These are phyloP conservation scores for Xylariaceae sp. DNA, from an alignment of 2,329 filamentous ascomycete genomes.

Conservation along the genomic window DNA sequence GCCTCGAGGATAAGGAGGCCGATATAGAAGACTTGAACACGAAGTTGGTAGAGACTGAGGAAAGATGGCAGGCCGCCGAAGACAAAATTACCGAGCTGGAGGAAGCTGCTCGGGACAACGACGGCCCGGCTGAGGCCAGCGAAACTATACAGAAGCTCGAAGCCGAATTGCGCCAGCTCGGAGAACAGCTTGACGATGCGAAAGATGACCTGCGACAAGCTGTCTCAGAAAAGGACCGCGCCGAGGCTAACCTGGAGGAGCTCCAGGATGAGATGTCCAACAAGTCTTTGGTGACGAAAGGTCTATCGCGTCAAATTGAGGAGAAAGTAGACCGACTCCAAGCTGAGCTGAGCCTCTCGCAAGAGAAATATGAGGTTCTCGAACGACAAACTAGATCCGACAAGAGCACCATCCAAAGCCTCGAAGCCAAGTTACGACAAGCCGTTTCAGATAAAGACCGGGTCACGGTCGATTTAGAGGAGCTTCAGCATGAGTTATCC, in stretches of 20 bases:
- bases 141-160: slow-evolving; percentile 36
- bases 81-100: slow-evolving; percentile 37
- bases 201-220: slow-evolving; percentile 52
- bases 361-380: slow-evolving; percentile 44
- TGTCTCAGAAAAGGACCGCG: slow-evolving; percentile 48
- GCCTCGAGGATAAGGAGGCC: slow-evolving; percentile 52
- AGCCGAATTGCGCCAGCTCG: slow-evolving; percentile 33
- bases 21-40: slow-evolving; percentile 57
- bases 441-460: slow-evolving; percentile 30
- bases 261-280: slow-evolving; percentile 73
- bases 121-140: not conserved
- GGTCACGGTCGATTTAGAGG: slow-evolving; percentile 54
- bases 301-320: slow-evolving; percentile 67
- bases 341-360: slow-evolving; percentile 53
- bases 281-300: slow-evolving; percentile 71
- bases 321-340: slow-evolving; percentile 63
- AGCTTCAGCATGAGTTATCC: slow-evolving; percentile 37
- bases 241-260: slow-evolving; percentile 55
- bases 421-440: not conserved
- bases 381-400: slow-evolving; percentile 43
- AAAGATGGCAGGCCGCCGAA: slow-evolving; percentile 34
- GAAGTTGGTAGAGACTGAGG: slow-evolving; percentile 43
- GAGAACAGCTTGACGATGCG: slow-evolving; percentile 37
- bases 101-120: not conserved
- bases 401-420: slow-evolving; percentile 29